These are phyloP conservation scores for Colletotrichum shisoi DNA, from an alignment of 2,329 filamentous ascomycete genomes.

Conservation along the genomic window DNA sequence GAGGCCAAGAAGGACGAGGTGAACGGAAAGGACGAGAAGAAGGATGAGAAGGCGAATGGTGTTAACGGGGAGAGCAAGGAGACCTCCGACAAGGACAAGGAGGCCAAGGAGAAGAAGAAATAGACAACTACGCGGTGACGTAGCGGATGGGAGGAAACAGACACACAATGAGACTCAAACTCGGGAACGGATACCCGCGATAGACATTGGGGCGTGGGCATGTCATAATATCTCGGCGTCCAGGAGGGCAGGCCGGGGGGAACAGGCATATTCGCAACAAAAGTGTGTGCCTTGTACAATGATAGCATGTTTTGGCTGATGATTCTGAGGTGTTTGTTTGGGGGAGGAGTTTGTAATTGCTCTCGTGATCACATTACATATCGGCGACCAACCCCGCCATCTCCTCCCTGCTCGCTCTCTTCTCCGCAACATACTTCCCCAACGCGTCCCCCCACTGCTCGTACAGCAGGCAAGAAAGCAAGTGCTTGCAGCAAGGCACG, in stretches of 20 bases:
- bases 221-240: conserved; percentile 40
- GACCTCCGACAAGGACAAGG: conserved; percentile 55
- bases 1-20: conserved; percentile 81
- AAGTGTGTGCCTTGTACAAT: conserved; percentile 38
- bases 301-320: conserved; percentile 37
- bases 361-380: conserved; percentile 42
- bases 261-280: conserved; percentile 32
- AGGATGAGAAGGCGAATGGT: conserved; percentile 56
- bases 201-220: conserved; percentile 36
- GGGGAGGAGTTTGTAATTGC: not conserved
- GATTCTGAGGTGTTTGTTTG: not conserved
- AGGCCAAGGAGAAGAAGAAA: conserved; percentile 63
- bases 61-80: conserved; percentile 61
- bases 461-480: conserved; percentile 81
- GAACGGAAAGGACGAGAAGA: conserved; percentile 67
- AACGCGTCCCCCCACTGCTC: conserved; percentile 70
- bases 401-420: conserved; percentile 67
- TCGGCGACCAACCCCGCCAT: conserved; percentile 73
- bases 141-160: conserved; percentile 9
- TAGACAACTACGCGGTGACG: conserved; percentile 38
- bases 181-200: conserved; percentile 36
- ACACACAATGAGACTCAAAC: conserved; percentile 18
- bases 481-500: conserved; percentile 81
- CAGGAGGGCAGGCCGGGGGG: conserved; percentile 29
- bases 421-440: conserved; percentile 63